These are phyloP conservation scores for Apiospora marii DNA, from an alignment of 2,329 filamentous ascomycete species.

Conservation along the genomic window DNA sequence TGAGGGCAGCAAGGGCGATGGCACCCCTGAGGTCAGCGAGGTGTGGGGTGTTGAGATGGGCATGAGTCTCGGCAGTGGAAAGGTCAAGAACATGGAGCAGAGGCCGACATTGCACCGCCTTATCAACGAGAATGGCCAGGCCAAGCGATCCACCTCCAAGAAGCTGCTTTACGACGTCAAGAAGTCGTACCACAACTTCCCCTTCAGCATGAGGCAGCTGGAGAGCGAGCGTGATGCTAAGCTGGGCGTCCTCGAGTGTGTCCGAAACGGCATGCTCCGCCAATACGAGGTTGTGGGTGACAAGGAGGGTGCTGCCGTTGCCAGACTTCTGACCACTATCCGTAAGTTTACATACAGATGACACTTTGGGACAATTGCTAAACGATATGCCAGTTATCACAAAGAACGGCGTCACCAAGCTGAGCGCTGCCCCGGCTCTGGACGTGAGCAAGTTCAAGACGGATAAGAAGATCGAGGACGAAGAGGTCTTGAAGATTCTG, in stretches of 20 bases:
- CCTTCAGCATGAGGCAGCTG: constrained; percentile 95
- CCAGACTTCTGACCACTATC: constrained; percentile 87
- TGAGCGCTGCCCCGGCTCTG: constrained; percentile 77
- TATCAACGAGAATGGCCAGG: constrained; percentile 87
- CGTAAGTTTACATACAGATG: constrained; percentile 67
- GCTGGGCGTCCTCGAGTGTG: constrained; percentile 94
- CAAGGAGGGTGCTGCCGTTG: constrained; percentile 86
- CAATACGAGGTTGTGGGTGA: constrained; percentile 97
- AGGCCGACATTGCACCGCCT: constrained; percentile 92
- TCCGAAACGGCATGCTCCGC: constrained; percentile 88
- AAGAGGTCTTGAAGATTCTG: constrained; percentile 93
- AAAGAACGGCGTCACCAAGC: constrained; percentile 93
- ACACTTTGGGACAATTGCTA: constrained; percentile 28
- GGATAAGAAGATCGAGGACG: constrained; percentile 97
- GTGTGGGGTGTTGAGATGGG: constrained; percentile 99
- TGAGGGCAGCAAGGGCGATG: constrained; percentile 91
- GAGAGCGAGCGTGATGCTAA: constrained; percentile 97
- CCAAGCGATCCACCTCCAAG: constrained; percentile 94
- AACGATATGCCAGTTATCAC: constrained; percentile 75
- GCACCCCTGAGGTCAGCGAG: constrained; percentile 85
- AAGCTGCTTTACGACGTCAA: constrained; percentile 93
- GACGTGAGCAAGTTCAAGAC: constrained; percentile 87
- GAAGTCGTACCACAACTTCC: constrained; percentile 97
- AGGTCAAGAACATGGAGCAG: constrained; percentile 91
- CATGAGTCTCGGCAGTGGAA: constrained; percentile 87